Conservation (phyloP, 2,329 filamentous ascomycete species). For the Leptographium galeiforme region DNA sequence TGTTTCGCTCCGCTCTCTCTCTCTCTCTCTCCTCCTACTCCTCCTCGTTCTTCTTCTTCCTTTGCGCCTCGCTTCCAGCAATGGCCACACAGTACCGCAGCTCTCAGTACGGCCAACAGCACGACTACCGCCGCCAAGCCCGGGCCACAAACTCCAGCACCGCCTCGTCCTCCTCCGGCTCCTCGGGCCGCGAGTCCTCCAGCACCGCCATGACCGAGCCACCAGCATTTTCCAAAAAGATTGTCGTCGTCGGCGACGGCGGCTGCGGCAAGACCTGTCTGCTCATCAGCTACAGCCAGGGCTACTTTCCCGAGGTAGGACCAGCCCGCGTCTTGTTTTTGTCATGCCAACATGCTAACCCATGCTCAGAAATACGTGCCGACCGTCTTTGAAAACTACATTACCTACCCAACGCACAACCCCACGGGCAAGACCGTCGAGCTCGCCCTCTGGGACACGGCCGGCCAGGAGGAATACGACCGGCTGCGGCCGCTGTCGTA, state of each 20-base stretch:
- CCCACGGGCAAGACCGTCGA: conserved; percentile 88
- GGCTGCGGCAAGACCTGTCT: conserved; percentile 98
- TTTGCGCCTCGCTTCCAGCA: background rate
- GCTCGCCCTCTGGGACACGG: conserved; percentile 95
- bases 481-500: conserved; percentile 90
- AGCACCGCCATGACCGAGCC: conserved; percentile 78
- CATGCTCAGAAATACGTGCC: conserved; percentile 86
- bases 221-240: conserved; percentile 94
- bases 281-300: conserved; percentile 96
- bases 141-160: conserved; percentile 70
- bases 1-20: background rate
- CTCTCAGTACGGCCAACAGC: conserved; percentile 34
- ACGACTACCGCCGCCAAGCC: conserved; percentile 32
- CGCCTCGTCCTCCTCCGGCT: conserved; percentile 37
- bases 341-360: background rate
- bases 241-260: conserved; percentile 95
- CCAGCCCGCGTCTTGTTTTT: background rate
- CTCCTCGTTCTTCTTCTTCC: background rate
- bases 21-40: background rate
- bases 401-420: conserved; percentile 85
- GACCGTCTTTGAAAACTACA: conserved; percentile 99
- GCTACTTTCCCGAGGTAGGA: conserved; percentile 90
- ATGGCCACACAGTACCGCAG: conserved; percentile 45
- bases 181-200: conserved; percentile 62
- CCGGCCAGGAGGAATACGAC: conserved; percentile 97